Conservation (phyloP, 139 green algal species). For the Tetraselmis striata region DNA sequence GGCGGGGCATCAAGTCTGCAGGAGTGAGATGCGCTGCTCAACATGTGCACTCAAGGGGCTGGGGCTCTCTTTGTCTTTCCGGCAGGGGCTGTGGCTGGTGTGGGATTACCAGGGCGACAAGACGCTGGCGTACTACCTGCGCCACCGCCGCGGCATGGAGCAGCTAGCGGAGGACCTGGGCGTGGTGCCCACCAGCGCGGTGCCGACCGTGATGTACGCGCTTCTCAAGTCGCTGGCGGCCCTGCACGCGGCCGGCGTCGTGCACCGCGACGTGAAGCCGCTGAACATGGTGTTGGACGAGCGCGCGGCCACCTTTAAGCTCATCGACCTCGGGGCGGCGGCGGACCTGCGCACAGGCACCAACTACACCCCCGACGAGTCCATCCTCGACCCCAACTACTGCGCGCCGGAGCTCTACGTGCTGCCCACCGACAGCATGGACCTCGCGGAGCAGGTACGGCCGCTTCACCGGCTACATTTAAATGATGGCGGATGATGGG, state of each 20-base stretch:
- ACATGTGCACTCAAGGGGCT: too few species aligned
- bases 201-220: constrained; percentile 67
- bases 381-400: constrained; percentile 83
- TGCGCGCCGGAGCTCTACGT: constrained; percentile 67
- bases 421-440: not conserved
- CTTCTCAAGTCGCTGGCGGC: constrained; percentile 61
- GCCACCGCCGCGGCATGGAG: constrained; percentile 59
- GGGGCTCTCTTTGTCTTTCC: constrained; percentile 43
- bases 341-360: constrained; percentile 79
- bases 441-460: not conserved
- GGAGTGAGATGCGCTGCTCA: too few species aligned
- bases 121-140: constrained; percentile 55
- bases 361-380: constrained; percentile 83
- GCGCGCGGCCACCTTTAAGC: constrained; percentile 46
- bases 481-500: too few species aligned
- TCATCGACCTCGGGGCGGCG: constrained; percentile 67
- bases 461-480: not conserved
- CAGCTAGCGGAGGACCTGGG: constrained; percentile 59
- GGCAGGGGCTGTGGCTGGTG: constrained; percentile 31
- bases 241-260: constrained; percentile 72
- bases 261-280: constrained; percentile 92
- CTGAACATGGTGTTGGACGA: constrained; percentile 81
- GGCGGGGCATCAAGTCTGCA: too few species aligned
- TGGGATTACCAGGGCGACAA: constrained; percentile 75
- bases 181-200: constrained; percentile 38